A percentile compares a stretch with the other conserved stretches of the same genome.
These are phyloP conservation scores for Podospora pseudoanserina DNA, from an alignment of 495 filamentous ascomycete species.

Conservation along the genomic window DNA sequence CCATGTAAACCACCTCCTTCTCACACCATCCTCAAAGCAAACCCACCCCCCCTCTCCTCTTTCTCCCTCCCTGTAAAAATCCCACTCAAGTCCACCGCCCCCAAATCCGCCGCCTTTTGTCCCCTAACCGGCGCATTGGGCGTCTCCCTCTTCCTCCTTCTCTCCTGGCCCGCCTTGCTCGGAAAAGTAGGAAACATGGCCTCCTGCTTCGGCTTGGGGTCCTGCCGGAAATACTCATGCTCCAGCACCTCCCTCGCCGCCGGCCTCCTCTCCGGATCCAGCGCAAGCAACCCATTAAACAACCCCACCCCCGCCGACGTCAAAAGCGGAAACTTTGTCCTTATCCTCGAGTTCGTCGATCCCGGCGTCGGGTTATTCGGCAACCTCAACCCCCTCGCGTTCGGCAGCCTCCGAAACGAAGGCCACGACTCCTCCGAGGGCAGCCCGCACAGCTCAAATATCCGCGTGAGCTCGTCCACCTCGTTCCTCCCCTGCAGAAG, in stretches of 20 bases:
- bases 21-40: conserved; percentile 66
- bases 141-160: conserved; percentile 64
- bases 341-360: conserved; percentile 45
- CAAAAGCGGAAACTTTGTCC: conserved; percentile 75
- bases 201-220: conserved; percentile 79
- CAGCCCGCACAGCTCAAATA: conserved; percentile 88
- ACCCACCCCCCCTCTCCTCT: conserved; percentile 75
- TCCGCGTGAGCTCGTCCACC: conserved; percentile 71
- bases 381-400: conserved; percentile 79
- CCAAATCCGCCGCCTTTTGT: conserved; percentile 61
- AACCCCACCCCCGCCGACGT: conserved; percentile 71
- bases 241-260: conserved; percentile 52
- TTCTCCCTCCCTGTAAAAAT: conserved; percentile 69
- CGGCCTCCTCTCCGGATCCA: conserved; percentile 71
- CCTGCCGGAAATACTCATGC: conserved; percentile 85
- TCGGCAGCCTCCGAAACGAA: conserved; percentile 79
- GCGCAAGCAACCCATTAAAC: conserved; percentile 62
- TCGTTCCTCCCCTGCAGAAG: conserved; percentile 91
- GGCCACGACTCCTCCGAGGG: conserved; percentile 87
- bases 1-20: not conserved
- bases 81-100: conserved; percentile 72
- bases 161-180: conserved; percentile 90
- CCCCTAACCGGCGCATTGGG: conserved; percentile 86
- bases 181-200: conserved; percentile 92
- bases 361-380: conserved; percentile 43